Evolutionary conservation across 306 rosid genomes (phyloP), one percentile per base, ranked within the genome.

Genomic region (Acmispon strigosus): DNA sequence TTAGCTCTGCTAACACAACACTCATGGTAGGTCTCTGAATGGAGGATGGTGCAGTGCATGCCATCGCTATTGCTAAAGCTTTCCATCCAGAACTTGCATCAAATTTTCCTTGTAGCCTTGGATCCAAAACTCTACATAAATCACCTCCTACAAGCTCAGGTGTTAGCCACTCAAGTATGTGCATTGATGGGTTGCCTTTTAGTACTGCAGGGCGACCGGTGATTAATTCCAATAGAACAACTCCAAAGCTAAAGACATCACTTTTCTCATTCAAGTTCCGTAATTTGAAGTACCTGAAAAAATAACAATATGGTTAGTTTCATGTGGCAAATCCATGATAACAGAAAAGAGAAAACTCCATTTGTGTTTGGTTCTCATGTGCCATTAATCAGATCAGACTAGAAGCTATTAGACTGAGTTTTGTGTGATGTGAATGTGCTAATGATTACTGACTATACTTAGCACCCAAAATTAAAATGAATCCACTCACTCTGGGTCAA

Each of bases 401-500:
- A 14, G 10, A 18, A 12, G 10, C 11, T 42, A 42, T 42, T 42
- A 11, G 47, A 42, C 47, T 42, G 44, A 41, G 0, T 41, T 41
- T 41, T 10, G 10, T 10, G 22, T 24, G 5, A 37, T 13, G 13
- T 42, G 41, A 18, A 55, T 14, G 19, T 14, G 47, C 43, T 8
- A 39, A 39, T 39, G 43, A 1, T 18, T n/a, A 17, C 49, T 29
- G 29, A 10, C 9, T 42, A 18, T n/a, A 20, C 13, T 22, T 55
- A 27, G 55, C 36, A 61, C 29, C 11, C 47, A 54, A 66, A 48
- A 0, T 49, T 6, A 24, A 58, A 41, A 39, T 43, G 64, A 36
- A 50, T 51, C 39, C 57, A 72, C 84, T 58, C 78, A 87, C 96
- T 85, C 90, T 10, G 89, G 96, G 49, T 89, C 96, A 62, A 87